phyloP scores from a whole-genome alignment of 2,329 filamentous ascomycete genomes.

The Phialemoniopsis sp. region DNA sequence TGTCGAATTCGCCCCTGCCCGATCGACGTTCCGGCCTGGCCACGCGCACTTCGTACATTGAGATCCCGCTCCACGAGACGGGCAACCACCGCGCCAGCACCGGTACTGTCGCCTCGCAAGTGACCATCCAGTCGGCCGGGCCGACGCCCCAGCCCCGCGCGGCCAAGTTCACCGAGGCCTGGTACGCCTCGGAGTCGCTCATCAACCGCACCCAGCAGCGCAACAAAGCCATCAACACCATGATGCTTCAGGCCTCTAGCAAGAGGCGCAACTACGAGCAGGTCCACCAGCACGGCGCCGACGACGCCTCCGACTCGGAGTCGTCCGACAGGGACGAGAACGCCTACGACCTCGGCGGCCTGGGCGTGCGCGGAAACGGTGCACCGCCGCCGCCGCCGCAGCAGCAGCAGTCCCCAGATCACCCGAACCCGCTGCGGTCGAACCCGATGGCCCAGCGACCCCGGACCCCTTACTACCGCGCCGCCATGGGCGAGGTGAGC shows the following conservation, averaged over 20 bases:
- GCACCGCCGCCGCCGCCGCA: constrained; percentile 1
- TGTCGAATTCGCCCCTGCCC: constrained; percentile 3
- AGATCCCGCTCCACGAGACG: constrained; percentile 42
- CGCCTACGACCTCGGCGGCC: constrained; percentile 15
- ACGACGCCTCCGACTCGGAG: constrained; percentile 32
- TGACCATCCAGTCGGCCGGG: constrained; percentile 7
- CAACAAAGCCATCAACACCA: constrained; percentile 35
- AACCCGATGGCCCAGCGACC: constrained; percentile 34
- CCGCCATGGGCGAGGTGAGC: constrained; percentile 39
- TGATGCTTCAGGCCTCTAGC: constrained; percentile 19
- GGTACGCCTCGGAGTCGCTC: constrained; percentile 50
- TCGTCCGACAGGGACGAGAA: constrained; percentile 14
- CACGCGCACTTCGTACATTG: constrained; percentile 42
- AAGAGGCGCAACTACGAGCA: constrained; percentile 39
- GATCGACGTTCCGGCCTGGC: constrained; percentile 9
- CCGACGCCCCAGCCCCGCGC: constrained; percentile 25
- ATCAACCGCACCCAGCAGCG: constrained; percentile 50
- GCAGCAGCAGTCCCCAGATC: constrained; percentile 14
- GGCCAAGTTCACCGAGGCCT: constrained; percentile 49
- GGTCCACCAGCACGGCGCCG: constrained; percentile 29
- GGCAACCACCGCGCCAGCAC: constrained; percentile 18
- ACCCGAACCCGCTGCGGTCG: constrained; percentile 50
- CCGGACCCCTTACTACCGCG: constrained; percentile 5
- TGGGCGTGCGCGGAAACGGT: constrained; percentile 15
- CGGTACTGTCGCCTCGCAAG: constrained; percentile 17